Base-by-base conservation (phyloP, 1,284 basidiomycete genomes). In the Ganoderma sp. region DNA sequence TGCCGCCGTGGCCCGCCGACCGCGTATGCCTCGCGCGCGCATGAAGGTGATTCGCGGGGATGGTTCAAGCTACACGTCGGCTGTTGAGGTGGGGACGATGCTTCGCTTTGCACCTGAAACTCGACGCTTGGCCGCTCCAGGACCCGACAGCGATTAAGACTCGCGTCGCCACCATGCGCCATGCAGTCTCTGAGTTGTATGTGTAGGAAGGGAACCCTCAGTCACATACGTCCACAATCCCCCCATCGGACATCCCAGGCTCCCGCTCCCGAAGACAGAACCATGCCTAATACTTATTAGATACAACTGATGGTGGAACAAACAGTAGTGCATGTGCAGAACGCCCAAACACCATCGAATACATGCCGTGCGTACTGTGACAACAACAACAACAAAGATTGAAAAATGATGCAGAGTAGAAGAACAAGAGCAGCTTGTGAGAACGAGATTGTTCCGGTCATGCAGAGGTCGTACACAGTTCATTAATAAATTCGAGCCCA, bases 281-380 rank as follows among this genome's bases (percentile, higher is more conserved):
- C 37, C 10, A 10, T 9, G 39, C 37, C 3, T 60, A 1, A 5
- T 4, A 14, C 37, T 8, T 60, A 60, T 25, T 60, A 43, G 58
- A 60, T 60, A 60, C 58, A 60, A 17, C 5, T 42, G 58, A 60
- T 43, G 22, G 22, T 28, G 10, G 9, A 41, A n/a, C 19, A 28
- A 28, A 39, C 32, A 34, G 34, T 58, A 14, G 34, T 39, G 37
- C n/a, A 7, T 39, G 34, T 34, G 37, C 19, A 58, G 56, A n/a
- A 37, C 0, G 22, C 19, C n/a, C 2, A 4, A 43, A n/a, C 28
- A 60, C 41, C 1, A 42, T 22, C 22, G 25, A 43, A 25, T 12
- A 39, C 56, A 58, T 6, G 66, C 15, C 41, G 34, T 62, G 52
- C n/a, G 28, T 67, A 58, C 32, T 59, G 39, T 48, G 50, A 61